phyloP scores from a whole-genome alignment of 306 rosid genomes.

The Luffa aegyptiaca region DNA sequence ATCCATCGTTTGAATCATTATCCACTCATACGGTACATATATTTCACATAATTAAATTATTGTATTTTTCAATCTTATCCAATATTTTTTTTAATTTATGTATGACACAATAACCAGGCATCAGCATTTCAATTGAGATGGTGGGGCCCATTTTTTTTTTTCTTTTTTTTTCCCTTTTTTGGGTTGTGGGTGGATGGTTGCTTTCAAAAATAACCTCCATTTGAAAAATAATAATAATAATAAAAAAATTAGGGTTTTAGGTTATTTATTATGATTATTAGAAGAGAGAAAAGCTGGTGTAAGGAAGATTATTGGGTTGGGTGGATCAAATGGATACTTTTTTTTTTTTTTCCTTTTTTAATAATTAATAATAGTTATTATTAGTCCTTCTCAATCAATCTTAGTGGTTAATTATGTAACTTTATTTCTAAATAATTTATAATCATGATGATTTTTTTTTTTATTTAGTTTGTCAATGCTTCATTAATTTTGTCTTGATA shows the following conservation, averaged over 20 bases:
- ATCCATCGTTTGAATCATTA: not conserved
- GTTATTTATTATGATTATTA: not conserved
- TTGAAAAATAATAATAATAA: not conserved
- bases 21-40: conserved; percentile 20
- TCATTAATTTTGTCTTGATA: not conserved
- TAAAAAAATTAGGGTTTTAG: not conserved
- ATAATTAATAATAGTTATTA: not conserved
- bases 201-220: conserved; percentile 17
- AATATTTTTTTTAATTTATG: not conserved
- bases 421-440: not conserved
- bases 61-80: not conserved
- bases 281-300: not conserved
- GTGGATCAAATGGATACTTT: not conserved
- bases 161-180: not conserved
- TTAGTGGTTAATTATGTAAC: not conserved
- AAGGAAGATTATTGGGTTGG: not conserved
- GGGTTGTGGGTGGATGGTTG: conserved; percentile 11
- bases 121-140: not conserved
- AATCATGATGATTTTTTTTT: not conserved
- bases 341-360: not conserved
- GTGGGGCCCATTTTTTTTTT: not conserved
- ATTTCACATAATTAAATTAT: conserved; percentile 1
- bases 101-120: conserved; percentile 6
- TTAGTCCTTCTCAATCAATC: not conserved
- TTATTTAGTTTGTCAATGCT: not conserved